Evolutionary conservation across 768 basidiomycete species (phyloP).

Genomic region (Rhodotorula diobovata): DNA sequence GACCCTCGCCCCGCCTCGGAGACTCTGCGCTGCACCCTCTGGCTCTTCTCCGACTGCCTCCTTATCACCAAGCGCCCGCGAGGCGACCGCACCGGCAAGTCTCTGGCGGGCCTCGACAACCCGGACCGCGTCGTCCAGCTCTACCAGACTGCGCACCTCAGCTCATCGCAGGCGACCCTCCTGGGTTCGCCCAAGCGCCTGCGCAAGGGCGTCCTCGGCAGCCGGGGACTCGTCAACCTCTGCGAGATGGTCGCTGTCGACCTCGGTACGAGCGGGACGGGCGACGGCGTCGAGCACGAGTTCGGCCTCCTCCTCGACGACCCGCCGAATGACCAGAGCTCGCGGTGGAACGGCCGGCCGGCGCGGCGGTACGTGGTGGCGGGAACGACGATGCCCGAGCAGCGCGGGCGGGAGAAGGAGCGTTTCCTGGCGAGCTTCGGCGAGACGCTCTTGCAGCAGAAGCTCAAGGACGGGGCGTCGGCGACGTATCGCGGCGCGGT

Average conservation of each 20-base stretch:
- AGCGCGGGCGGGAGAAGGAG: constrained; percentile 29
- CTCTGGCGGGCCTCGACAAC: constrained; percentile 65
- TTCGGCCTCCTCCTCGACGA: constrained; percentile 79
- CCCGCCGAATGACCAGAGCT: constrained; percentile 73
- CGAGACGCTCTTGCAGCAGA: constrained; percentile 8
- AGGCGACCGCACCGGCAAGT: constrained; percentile 43
- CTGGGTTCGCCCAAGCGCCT: constrained; percentile 63
- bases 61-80: constrained; percentile 77
- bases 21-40: constrained; percentile 74
- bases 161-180: constrained; percentile 42
- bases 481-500: not conserved
- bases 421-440: constrained; percentile 13
- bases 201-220: constrained; percentile 68
- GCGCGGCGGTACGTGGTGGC: constrained; percentile 72
- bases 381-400: constrained; percentile 12
- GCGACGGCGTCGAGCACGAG: constrained; percentile 54
- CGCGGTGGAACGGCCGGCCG: constrained; percentile 80
- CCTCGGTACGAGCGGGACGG: constrained; percentile 49
- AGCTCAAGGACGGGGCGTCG: constrained; percentile 13
- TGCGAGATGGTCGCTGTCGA: constrained; percentile 76
- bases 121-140: constrained; percentile 61
- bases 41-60: constrained; percentile 91
- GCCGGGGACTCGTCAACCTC: constrained; percentile 82
- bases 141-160: constrained; percentile 33
- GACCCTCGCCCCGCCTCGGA: constrained; percentile 44